These are phyloP conservation scores for Lunularia cruciata DNA, from an alignment of 225 moss, liverwort and hornwort genomes.

Conservation along the genomic window DNA sequence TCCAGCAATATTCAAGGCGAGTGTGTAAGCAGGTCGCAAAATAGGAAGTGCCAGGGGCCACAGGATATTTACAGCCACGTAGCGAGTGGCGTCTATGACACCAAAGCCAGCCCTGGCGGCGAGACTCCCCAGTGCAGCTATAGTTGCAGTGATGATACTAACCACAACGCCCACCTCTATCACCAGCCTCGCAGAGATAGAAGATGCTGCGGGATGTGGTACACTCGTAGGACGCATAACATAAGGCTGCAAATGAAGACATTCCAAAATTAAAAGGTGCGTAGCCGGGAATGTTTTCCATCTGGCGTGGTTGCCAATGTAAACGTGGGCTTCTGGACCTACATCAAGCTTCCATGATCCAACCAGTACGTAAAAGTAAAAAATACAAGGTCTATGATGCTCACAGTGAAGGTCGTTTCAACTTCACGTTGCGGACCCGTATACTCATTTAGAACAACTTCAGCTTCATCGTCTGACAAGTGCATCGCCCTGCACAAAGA, in stretches of 20 bases:
- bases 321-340: neutral
- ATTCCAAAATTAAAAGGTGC: no score
- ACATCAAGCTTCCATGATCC: neutral
- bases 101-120: constrained; percentile 55
- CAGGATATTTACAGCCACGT: constrained; percentile 52
- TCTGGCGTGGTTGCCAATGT: no score
- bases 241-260: constrained; percentile 50
- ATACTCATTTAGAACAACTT: constrained; percentile 57
- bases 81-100: constrained; percentile 35
- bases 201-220: constrained; percentile 78
- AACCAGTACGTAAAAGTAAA: neutral
- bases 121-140: constrained; percentile 57
- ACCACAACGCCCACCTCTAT: constrained; percentile 76
- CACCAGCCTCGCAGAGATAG: constrained; percentile 82
- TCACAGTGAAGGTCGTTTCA: constrained; percentile 67
- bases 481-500: constrained; percentile 65
- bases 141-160: constrained; percentile 70
- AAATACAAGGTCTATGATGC: constrained; percentile 3
- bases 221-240: constrained; percentile 58
- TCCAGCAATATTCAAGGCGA: constrained; percentile 36
- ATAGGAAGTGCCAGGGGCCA: constrained; percentile 73
- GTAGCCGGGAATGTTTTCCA: no score
- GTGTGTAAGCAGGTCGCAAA: constrained; percentile 53
- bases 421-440: constrained; percentile 76
- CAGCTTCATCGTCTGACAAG: constrained; percentile 67